phyloP scores from a whole-genome alignment of 2,329 filamentous ascomycete species.

The Septoria petroselini region DNA sequence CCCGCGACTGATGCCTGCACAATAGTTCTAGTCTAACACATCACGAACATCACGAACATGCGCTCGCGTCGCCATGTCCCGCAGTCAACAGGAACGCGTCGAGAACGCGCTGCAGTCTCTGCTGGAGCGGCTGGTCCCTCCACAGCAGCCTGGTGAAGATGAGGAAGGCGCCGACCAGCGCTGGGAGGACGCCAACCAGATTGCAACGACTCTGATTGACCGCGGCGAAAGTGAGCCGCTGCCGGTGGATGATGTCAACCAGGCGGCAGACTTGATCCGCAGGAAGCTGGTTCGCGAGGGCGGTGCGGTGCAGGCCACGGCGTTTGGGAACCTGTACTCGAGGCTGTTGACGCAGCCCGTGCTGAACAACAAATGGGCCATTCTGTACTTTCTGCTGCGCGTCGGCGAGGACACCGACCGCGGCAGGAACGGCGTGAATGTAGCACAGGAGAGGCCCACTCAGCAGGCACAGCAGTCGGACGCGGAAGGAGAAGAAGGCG shows the following conservation, averaged over 20 bases:
- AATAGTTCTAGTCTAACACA: not conserved
- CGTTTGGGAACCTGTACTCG: conserved; percentile 88
- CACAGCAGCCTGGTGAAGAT: conserved; percentile 59
- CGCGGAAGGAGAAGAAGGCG: conserved; percentile 17
- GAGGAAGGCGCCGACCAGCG: conserved; percentile 66
- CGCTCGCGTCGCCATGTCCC: conserved; percentile 8
- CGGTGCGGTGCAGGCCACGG: conserved; percentile 69
- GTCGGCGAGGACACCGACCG: conserved; percentile 53
- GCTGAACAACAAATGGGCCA: conserved; percentile 93
- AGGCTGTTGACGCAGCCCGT: conserved; percentile 86
- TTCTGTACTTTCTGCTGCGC: conserved; percentile 84
- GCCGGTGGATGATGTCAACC: conserved; percentile 70
- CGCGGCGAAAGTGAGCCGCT: conserved; percentile 50
- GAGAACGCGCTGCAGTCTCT: conserved; percentile 75
- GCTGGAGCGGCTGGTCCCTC: conserved; percentile 69
- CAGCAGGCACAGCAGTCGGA: conserved; percentile 18
- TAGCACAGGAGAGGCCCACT: conserved; percentile 10
- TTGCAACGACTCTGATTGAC: conserved; percentile 50
- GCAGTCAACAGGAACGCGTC: conserved; percentile 56
- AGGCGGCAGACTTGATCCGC: conserved; percentile 90
- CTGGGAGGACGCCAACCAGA: conserved; percentile 59
- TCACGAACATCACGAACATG: conserved; percentile 13
- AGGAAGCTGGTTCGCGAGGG: conserved; percentile 75
- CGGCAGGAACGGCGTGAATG: conserved; percentile 3
- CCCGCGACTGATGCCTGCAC: not conserved